Evolutionary conservation across 2,329 filamentous ascomycete genomes (phyloP), one percentile per base, ranked within the genome.

Genomic region (Talaromyces pinophilus): DNA sequence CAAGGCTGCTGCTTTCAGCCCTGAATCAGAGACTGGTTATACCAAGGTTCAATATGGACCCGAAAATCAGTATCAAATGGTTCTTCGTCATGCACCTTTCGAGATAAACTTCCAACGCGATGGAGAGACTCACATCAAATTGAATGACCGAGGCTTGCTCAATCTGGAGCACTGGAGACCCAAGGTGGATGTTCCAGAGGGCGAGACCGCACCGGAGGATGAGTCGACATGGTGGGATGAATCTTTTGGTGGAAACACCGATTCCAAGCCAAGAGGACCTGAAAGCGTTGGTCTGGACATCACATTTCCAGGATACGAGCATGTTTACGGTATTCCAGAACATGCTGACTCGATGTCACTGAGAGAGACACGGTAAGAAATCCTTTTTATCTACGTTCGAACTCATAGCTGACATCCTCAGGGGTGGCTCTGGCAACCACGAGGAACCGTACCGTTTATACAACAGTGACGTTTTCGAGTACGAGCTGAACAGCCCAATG

Each of bases 141-240:
- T 99, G 78, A 99, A 99, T 75, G 89, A 93, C 71, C 88, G 90
- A n/a, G 94, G 94, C 0, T 82, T 96, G 69, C 77, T 99, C 78
- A 99, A 98, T 74, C 80, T 98, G 77, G 95, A 99, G 78, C 95
- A 99, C 76, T 99, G 95, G 95, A 85, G 95, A 68, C 85, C 90
- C 52, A 96, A 97, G 85, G 80, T 92, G 17, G 93, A 97, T 64
- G 83, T 80, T 33, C 79, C 81, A 65, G 82, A 82, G 69, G 77
- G 79, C 69, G 81, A 83, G 60, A 73, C 82, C 61, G 77, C 82
- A 42, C 74, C 77, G 42, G 73, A 80, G 11, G 84, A 83, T 70
- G 91, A 97, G 76, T 91, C 89, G 79, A 97, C 93, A 3, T 97
- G 93, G 92, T 99, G 95, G 95, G 95, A 99, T 6, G 95, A 99